Conservation (phyloP, 345 rosid genomes). For the Euphorbia lathyris region DNA sequence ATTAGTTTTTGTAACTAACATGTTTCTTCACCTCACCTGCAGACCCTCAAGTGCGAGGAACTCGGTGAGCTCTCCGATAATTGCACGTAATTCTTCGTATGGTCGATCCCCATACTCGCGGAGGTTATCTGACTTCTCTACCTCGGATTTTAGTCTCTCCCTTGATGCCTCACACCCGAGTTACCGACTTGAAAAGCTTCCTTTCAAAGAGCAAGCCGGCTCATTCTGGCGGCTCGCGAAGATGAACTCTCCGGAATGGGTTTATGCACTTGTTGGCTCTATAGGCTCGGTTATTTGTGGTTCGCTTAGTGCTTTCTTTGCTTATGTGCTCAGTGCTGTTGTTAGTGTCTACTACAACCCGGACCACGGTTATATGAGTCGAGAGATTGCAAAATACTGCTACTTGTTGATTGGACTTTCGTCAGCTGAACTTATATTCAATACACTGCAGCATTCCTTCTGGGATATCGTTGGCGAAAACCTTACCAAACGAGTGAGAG, state of each 20-base stretch:
- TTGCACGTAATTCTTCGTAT: constrained; percentile 87
- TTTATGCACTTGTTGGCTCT: constrained; percentile 82
- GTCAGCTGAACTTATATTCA: constrained; percentile 87
- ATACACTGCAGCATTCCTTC: constrained; percentile 91
- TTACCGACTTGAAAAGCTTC: constrained; percentile 78
- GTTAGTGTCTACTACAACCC: constrained; percentile 89
- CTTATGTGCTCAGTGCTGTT: constrained; percentile 92
- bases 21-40: constrained; percentile 27
- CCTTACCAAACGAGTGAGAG: constrained; percentile 91
- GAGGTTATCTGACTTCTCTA: constrained; percentile 91
- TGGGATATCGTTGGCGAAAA: constrained; percentile 99
- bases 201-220: constrained; percentile 94
- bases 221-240: constrained; percentile 97
- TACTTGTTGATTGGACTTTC: constrained; percentile 90
- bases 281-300: constrained; percentile 88
- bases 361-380: constrained; percentile 75
- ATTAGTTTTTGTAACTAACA: not conserved
- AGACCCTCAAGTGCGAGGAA: constrained; percentile 98
- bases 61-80: constrained; percentile 96
- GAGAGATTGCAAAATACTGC: constrained; percentile 83
- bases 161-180: constrained; percentile 67
- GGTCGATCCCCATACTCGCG: constrained; percentile 97
- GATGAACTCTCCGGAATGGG: constrained; percentile 98
- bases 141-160: constrained; percentile 95
- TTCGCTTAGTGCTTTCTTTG: constrained; percentile 91